Evolutionary conservation across 1,284 basidiomycete species (phyloP).

Genomic region (Naganishia sp.): DNA sequence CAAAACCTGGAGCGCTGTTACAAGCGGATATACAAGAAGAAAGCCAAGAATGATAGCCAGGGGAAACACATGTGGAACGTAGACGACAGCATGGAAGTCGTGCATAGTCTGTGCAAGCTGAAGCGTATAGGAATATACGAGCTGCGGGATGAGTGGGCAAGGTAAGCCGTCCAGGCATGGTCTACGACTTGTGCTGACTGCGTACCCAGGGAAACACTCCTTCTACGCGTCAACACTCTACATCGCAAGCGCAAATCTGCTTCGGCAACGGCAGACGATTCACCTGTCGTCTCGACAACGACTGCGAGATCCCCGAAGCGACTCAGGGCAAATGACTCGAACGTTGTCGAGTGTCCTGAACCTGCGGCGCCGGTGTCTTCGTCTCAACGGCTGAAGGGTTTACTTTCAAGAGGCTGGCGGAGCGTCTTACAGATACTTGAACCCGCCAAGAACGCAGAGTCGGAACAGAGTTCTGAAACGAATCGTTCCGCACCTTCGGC

Average conservation of each 20-base stretch:
- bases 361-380: background rate
- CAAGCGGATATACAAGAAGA: slow-evolving; percentile 19
- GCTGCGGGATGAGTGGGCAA: slow-evolving; percentile 20
- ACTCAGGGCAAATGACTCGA: slow-evolving; percentile 4
- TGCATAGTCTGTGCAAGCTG: slow-evolving; percentile 14
- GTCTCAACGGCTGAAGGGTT: slow-evolving; percentile 9
- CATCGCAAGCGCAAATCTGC: slow-evolving; percentile 19
- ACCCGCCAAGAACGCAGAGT: background rate
- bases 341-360: slow-evolving; percentile 3
- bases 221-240: slow-evolving; percentile 18
- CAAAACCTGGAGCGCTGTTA: slow-evolving; percentile 24
- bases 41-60: background rate
- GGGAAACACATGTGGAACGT: slow-evolving; percentile 9
- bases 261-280: background rate
- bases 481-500: background rate
- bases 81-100: slow-evolving; percentile 9
- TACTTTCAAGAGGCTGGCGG: slow-evolving; percentile 16
- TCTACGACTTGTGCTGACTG: background rate
- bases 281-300: background rate
- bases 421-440: slow-evolving; percentile 16
- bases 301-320: slow-evolving; percentile 14
- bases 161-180: background rate
- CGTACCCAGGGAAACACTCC: slow-evolving; percentile 9
- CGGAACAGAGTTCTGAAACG: background rate
- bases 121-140: background rate